Evolutionary conservation across 2,329 filamentous ascomycete genomes (phyloP).

Genomic region (Bipolaris victoriae): DNA sequence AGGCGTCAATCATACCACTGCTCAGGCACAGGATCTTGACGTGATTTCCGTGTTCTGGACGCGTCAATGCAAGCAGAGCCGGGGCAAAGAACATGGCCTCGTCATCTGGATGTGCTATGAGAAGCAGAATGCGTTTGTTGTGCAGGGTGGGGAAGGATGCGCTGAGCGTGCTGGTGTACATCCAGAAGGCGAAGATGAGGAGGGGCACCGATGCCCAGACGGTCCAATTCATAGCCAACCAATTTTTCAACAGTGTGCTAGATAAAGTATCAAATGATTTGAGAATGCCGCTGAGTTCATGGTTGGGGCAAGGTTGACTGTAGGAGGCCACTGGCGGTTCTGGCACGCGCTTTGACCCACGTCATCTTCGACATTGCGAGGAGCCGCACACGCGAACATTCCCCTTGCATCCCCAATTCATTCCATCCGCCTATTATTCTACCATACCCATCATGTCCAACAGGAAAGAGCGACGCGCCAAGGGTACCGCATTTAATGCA

Average conservation of each 20-base stretch:
- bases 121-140: constrained; percentile 85
- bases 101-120: constrained; percentile 97
- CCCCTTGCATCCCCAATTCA: constrained; percentile 12
- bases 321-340: constrained; percentile 1
- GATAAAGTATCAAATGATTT: background rate
- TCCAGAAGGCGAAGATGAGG: constrained; percentile 53
- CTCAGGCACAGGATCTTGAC: constrained; percentile 93
- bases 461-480: constrained; percentile 54
- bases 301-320: background rate
- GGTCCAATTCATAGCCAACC: constrained; percentile 50
- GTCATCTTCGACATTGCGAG: constrained; percentile 17
- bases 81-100: constrained; percentile 99
- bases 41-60: constrained; percentile 81
- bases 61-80: constrained; percentile 81
- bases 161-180: constrained; percentile 55
- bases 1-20: constrained; percentile 64
- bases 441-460: constrained; percentile 47
- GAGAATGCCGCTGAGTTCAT: background rate
- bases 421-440: constrained; percentile 4
- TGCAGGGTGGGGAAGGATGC: constrained; percentile 67
- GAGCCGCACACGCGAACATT: constrained; percentile 34
- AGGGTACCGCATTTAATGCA: constrained; percentile 33
- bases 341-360: constrained; percentile 24
- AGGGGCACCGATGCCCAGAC: constrained; percentile 50
- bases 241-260: background rate